These are phyloP conservation scores for Colletotrichum paranaense DNA, from an alignment of 2,329 filamentous ascomycete species.

Conservation along the genomic window DNA sequence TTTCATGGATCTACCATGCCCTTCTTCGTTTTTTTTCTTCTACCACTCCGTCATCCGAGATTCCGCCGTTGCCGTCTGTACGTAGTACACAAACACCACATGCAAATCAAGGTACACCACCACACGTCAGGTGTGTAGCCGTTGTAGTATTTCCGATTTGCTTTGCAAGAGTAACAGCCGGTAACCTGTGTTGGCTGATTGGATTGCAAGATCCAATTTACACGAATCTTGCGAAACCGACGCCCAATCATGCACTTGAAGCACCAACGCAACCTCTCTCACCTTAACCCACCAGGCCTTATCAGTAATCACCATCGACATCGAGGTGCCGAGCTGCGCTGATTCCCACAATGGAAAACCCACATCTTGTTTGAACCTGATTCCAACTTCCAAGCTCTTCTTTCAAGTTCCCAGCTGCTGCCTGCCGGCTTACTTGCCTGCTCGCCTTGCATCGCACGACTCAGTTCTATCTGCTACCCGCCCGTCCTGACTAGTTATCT, in stretches of 20 bases:
- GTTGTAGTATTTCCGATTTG: neutral
- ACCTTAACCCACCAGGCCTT: neutral
- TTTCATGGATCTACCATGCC: conserved; percentile 15
- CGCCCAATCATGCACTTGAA: neutral
- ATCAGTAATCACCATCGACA: neutral
- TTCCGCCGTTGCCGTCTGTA: neutral
- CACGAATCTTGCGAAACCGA: neutral
- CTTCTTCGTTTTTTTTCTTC: neutral
- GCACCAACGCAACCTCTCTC: no score
- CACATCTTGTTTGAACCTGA: neutral
- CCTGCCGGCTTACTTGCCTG: neutral
- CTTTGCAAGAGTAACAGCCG: neutral
- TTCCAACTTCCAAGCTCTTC: neutral
- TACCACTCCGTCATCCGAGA: neutral
- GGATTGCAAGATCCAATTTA: neutral
- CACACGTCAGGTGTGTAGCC: neutral
- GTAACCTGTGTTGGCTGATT: neutral
- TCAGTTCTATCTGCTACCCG: conserved; percentile 21
- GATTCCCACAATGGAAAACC: conserved; percentile 6
- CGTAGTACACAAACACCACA: no score
- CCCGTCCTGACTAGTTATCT: conserved; percentile 28
- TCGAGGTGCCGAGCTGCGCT: neutral
- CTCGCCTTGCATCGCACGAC: conserved; percentile 6
- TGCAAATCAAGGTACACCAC: no score
- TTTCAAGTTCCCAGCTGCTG: neutral